Base-by-base conservation (phyloP, 139 green algal genomes). In the Chlorella vulgaris region DNA sequence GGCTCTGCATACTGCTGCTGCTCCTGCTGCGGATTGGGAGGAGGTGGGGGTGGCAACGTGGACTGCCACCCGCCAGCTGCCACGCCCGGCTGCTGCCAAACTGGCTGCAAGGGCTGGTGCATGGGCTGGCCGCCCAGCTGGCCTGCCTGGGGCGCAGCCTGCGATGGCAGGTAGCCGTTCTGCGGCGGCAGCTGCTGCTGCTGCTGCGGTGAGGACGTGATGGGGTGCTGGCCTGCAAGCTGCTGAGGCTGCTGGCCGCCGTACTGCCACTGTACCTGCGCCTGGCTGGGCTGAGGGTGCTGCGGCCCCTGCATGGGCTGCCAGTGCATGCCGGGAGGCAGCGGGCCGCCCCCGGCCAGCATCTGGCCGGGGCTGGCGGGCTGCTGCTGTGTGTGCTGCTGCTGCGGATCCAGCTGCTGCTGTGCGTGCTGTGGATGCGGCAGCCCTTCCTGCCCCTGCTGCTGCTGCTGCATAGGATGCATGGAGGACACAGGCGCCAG, bases 271-370 rank as follows among this genome's bases (percentile, higher is more conserved):
- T 58, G 47, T 15, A 58, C 15, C 13, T 10, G 47, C 47, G 10
- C 13, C 47, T 58, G 47, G 47, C 38, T 55, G 69, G 38, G 69
- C 50, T 47, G 70, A 31, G 31, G 50, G 13, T 47, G 29, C 50
- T 53, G 38, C 7, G 53, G 67, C 39, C 21, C 33, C 19, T 29
- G 47, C 2, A 50, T 50, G 31, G 50, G 69, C 69, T 76, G 69
- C 40, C 69, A 76, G 40, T 74, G 69, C 69, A 24, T 51, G 7
- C 39, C 39, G 21, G 67, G 67, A 18, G 67, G 67, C 38, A 40
- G 67, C 67, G 67, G 13, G 15, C 47, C 47, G 15, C 47, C 15
- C 47, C 10, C 15, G 13, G 15, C 15, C 47, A 58, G 47, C 47
- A 58, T 15, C 5, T 31, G 31, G 29, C 63, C 29, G 63, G 7